These are phyloP conservation scores for Luffa acutangula DNA, from an alignment of 306 rosid species.

Conservation along the genomic window DNA sequence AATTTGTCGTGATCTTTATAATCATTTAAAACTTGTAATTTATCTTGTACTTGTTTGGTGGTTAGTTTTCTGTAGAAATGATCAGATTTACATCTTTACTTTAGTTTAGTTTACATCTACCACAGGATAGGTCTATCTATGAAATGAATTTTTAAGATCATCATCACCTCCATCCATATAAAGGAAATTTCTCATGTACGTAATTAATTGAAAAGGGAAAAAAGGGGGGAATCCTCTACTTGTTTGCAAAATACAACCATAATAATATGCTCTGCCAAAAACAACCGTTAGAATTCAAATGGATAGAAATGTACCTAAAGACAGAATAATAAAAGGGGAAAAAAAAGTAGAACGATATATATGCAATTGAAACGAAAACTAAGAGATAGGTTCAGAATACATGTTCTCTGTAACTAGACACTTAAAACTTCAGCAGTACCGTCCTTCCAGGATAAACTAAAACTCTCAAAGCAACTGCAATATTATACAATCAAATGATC, in stretches of 20 bases:
- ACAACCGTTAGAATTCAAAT: neutral
- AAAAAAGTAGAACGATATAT: neutral
- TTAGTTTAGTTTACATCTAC: neutral
- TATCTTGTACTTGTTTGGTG: neutral
- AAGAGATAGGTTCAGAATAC: neutral
- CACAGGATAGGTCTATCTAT: neutral
- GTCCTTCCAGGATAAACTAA: neutral
- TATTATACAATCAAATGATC: neutral
- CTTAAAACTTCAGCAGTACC: neutral
- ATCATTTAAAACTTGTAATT: neutral
- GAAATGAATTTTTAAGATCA: neutral
- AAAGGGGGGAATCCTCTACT: neutral
- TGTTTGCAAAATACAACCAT: neutral
- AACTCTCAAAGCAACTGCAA: neutral
- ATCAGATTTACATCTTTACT: neutral
- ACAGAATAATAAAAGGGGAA: neutral
- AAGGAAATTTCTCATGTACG: neutral
- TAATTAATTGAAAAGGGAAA: neutral
- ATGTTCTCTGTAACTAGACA: neutral
- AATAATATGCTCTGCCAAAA: neutral
- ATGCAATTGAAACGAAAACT: neutral
- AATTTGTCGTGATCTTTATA: neutral
- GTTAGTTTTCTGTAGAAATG: neutral
- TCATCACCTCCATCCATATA: neutral
- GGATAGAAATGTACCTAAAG: neutral